Percentiles rank a stretch among this genome's conserved stretches.
phyloP scores from a whole-genome alignment of 768 basidiomycete genomes.

The Lactifluus piperatus region DNA sequence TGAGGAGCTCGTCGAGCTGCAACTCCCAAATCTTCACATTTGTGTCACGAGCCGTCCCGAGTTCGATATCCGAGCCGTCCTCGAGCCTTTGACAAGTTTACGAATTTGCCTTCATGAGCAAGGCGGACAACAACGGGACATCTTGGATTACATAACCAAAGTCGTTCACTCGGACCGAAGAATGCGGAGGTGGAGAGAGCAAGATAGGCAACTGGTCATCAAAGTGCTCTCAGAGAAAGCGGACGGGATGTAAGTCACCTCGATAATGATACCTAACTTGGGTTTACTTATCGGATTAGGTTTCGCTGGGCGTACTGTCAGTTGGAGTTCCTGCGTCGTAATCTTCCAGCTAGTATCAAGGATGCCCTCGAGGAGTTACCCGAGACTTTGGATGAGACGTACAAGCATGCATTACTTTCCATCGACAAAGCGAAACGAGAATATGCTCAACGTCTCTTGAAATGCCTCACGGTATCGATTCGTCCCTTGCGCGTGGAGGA shows the following conservation, averaged over 20 bases:
- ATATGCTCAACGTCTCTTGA: background rate
- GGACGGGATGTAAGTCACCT: background rate
- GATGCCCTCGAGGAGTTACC: background rate
- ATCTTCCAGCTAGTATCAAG: background rate
- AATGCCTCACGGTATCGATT: background rate
- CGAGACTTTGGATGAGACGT: background rate
- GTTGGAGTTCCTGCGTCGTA: background rate
- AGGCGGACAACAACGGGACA: background rate
- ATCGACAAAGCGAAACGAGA: background rate
- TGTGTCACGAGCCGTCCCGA: background rate
- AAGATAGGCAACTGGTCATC: too few species aligned
- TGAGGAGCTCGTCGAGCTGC: background rate
- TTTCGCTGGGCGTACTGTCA: background rate
- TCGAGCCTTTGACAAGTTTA: background rate
- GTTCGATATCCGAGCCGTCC: too few species aligned
- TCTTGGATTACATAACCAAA: background rate
- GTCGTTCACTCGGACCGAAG: background rate
- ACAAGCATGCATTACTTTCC: background rate
- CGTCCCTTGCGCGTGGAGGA: conserved; percentile 1
- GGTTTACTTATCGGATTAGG: background rate
- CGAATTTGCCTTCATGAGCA: background rate
- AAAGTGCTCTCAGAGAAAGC: too few species aligned
- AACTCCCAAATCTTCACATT: background rate
- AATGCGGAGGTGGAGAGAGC: too few species aligned
- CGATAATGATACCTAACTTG: background rate